Percentiles rank a stretch among this genome's conserved stretches.
Conservation (phyloP, 2,329 filamentous ascomycete species). For the Pestalotiopsis sp. region DNA sequence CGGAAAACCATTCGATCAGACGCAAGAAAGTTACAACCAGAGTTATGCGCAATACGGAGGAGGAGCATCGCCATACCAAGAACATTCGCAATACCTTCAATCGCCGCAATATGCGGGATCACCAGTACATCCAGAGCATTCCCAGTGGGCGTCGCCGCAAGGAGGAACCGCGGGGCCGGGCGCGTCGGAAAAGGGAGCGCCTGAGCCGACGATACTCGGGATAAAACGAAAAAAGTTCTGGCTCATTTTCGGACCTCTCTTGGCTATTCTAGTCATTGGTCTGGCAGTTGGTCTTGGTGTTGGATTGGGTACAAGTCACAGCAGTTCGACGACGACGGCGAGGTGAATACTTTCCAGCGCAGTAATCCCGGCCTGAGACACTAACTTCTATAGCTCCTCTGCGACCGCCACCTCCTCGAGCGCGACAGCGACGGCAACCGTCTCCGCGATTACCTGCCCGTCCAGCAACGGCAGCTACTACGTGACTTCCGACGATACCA, state of each 20-base stretch:
- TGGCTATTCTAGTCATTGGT: conserved; percentile 25
- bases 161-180: neutral
- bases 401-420: conserved; percentile 3
- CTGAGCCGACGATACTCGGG: conserved; percentile 20
- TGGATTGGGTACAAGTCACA: conserved; percentile 17
- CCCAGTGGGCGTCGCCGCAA: conserved; percentile 6
- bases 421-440: conserved; percentile 14
- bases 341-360: neutral
- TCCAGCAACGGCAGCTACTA: conserved; percentile 37
- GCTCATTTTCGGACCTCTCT: conserved; percentile 26
- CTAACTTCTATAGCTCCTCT: neutral
- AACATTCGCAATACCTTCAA: conserved; percentile 1
- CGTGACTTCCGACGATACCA: conserved; percentile 18
- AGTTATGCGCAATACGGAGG: conserved; percentile 10
- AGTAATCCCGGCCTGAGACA: neutral
- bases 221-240: conserved; percentile 25
- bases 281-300: conserved; percentile 29
- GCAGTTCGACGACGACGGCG: neutral
- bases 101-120: conserved; percentile 4
- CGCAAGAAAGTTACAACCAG: conserved; percentile 11
- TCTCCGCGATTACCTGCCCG: conserved; percentile 29
- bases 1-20: conserved; percentile 18
- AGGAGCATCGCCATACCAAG: conserved; percentile 14
- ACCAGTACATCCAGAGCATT: neutral
- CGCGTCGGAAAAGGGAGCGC: conserved; percentile 7